These are phyloP conservation scores for Bremia lactucae DNA, from an alignment of 352 stramenopile species.

Conservation along the genomic window DNA sequence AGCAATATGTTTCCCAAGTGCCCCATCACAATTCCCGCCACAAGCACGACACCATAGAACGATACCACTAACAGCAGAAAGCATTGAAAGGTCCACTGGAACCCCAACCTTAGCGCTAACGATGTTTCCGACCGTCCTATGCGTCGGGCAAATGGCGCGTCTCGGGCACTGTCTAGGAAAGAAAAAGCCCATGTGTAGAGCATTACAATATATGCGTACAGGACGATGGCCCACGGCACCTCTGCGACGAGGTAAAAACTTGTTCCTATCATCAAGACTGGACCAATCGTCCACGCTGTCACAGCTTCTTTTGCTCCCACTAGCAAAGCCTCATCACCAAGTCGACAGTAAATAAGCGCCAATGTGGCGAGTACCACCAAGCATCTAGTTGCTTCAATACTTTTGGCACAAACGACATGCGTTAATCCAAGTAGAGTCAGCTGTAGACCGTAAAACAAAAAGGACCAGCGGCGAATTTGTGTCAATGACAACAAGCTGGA, in stretches of 20 bases:
- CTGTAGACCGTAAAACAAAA: slow-evolving; percentile 38
- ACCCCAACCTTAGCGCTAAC: slow-evolving; percentile 44
- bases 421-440: slow-evolving; percentile 24
- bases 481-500: slow-evolving; percentile 57
- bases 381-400: slow-evolving; percentile 14
- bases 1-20: slow-evolving; percentile 65
- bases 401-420: slow-evolving; percentile 36
- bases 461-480: slow-evolving; percentile 62
- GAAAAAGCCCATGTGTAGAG: slow-evolving; percentile 47
- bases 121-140: slow-evolving; percentile 37
- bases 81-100: slow-evolving; percentile 45
- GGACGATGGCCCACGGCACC: slow-evolving; percentile 26
- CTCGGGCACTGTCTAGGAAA: slow-evolving; percentile 56
- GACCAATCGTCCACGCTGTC: slow-evolving; percentile 33
- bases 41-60: slow-evolving; percentile 42
- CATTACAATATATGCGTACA: slow-evolving; percentile 57
- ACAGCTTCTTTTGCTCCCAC: slow-evolving; percentile 47
- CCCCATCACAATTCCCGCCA: slow-evolving; percentile 38
- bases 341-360: slow-evolving; percentile 47
- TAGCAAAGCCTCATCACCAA: slow-evolving; percentile 19
- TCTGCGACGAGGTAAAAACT: slow-evolving; percentile 37
- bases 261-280: slow-evolving; percentile 45
- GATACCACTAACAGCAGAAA: slow-evolving; percentile 52
- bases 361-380: slow-evolving; percentile 26
- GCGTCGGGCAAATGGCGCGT: slow-evolving; percentile 58